Percentiles rank a stretch among this genome's conserved stretches.
phyloP scores from a whole-genome alignment of 1,139 yeast genomes.

The Magnusiomyces fungicola region DNA sequence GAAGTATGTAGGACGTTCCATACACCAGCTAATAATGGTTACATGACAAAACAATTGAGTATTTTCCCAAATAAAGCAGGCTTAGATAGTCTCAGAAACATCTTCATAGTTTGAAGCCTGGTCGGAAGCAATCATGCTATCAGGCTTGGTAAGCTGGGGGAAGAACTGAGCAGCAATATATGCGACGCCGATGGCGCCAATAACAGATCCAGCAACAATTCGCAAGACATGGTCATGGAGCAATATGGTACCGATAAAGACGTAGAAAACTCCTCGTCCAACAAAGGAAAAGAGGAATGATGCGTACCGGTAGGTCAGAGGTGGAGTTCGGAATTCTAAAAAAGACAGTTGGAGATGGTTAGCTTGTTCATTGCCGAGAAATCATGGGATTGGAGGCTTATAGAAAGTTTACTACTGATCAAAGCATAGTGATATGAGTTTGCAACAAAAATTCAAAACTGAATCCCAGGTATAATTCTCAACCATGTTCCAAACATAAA shows the following conservation, averaged over 20 bases:
- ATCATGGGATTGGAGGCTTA: no score
- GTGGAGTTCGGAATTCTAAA: slow-evolving; percentile 41
- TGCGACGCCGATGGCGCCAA: slow-evolving; percentile 51
- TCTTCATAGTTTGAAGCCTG: background rate
- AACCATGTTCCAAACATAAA: background rate
- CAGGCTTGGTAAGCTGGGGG: slow-evolving; percentile 65
- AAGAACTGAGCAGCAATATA: slow-evolving; percentile 59
- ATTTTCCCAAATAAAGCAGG: background rate
- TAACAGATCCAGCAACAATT: slow-evolving; percentile 46
- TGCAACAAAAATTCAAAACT: no score
- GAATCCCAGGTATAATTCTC: background rate
- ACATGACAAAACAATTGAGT: background rate
- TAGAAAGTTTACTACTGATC: no score
- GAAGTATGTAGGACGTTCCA: no score
- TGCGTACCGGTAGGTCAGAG: slow-evolving; percentile 62
- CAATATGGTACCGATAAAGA: slow-evolving; percentile 57
- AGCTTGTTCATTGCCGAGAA: no score
- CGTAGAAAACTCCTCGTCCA: slow-evolving; percentile 74
- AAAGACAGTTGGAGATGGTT: background rate
- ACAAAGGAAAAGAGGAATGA: slow-evolving; percentile 76
- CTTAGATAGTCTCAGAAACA: slow-evolving; percentile 2
- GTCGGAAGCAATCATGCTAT: slow-evolving; percentile 45
- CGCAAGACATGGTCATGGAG: slow-evolving; percentile 53
- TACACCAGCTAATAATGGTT: background rate
- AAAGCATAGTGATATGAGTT: no score